Evolutionary conservation across 306 rosid species (phyloP), one percentile per base, ranked within the genome.

Genomic region (Quercus agrifolia): DNA sequence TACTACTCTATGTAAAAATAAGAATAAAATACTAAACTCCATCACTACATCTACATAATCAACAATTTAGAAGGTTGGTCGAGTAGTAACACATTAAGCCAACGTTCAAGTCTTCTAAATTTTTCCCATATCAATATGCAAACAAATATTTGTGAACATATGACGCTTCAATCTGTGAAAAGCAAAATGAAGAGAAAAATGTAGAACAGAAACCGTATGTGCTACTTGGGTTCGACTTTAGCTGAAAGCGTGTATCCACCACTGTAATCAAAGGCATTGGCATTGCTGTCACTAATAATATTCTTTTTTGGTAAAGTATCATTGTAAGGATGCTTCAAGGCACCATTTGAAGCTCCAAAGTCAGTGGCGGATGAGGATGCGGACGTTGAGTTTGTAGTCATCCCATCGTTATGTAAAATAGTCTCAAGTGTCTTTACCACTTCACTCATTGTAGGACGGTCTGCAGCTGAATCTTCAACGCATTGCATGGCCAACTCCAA

Each of bases 321-420:
- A 62, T 82, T 83, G 59, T 91, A 92, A 31, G 98, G 98, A 82
- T 95, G 99, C 72, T 74, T 86, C 56, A 35, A 76, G 56, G 85
- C 90, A 13, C 85, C 84, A 71, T 84, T 91, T 5, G 87, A 51
- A 55, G 83, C 63, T 30, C 86, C 90, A 73, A 94, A 94, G 20
- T 93, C 99, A 0, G 93, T 93, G 56, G 98, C 96, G 19, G 99
- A 93, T 15, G 99, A 92, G 9, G 99, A 85, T 20, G 98, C 93
- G 74, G 99, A 92, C 38, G 98, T 92, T 2, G 97, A 82, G 83
- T 91, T 87, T 27, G 99, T 91, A 31, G 87, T 91, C 79, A 95
- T 49, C 13, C 99, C 99, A 87, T 95, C 98, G 70, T 89, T 95
- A 55, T 92, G 96, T 21, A 95, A 70, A 23, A 95, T 86, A 73